Base-by-base conservation (phyloP, 2,329 filamentous ascomycete genomes). In the Fusarium sp. region DNA sequence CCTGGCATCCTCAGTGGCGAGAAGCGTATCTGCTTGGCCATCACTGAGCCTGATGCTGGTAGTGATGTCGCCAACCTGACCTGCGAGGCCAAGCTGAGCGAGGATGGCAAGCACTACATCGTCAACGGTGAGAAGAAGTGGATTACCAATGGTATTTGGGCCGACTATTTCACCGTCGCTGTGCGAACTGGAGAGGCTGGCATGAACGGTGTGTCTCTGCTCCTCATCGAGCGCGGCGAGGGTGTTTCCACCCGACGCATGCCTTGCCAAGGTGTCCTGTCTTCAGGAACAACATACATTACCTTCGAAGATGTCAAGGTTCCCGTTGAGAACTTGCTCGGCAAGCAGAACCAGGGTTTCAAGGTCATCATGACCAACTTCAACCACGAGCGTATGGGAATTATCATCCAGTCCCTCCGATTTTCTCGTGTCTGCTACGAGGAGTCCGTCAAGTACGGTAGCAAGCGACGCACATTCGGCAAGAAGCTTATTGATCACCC, bases 81-180 rank as follows among this genome's bases (percentile, higher is more conserved):
- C 20, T 98, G 96, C 83, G 95, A 98, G 87, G 96, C 96, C 33
- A 98, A 98, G 88, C 89, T 98, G 66, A 94, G 90, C 73, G 93
- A 96, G 78, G 96, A 99, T 79, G 96, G 96, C 80, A 98, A 98
- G 88, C 94, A 98, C 86, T 99, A 97, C 85, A 98, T 98, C 77
- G 96, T 99, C 84, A 99, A 98, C 81, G 96, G 96, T 63, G 96
- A 98, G 90, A 98, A 99, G 93, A 99, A 99, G 87, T 98, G 96
- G 96, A 98, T 98, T 84, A 98, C 96, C 79, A 99, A 99, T 85
- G 96, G 96, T 80, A 90, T 98, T 80, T 98, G 95, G 94, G 90
- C 88, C 72, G 96, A 99, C 83, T 99, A 98, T 87, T 98, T 98
- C 87, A 98, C 96, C 63, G 97, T 94, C 20, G 96, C 96, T 33